phyloP scores from a whole-genome alignment of 495 filamentous ascomycete genomes.

The Penicillium lagena region DNA sequence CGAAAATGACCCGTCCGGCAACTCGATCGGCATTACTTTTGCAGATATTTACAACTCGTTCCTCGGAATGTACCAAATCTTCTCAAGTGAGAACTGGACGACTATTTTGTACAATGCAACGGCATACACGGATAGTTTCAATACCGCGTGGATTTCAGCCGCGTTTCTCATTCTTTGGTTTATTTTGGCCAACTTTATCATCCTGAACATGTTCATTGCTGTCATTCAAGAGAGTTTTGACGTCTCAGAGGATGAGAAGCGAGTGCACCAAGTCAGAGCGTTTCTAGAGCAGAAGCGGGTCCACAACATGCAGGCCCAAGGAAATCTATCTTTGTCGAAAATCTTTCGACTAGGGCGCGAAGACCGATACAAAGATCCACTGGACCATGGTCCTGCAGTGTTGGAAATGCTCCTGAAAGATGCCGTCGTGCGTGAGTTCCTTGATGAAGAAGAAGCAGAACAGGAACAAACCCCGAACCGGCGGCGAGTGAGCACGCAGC shows the following conservation, averaged over 20 bases:
- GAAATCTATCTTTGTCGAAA: slow-evolving; percentile 78
- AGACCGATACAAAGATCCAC: slow-evolving; percentile 63
- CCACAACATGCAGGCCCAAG: slow-evolving; percentile 47
- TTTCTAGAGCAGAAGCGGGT: slow-evolving; percentile 91
- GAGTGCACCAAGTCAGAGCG: slow-evolving; percentile 87
- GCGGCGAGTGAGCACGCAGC: slow-evolving; percentile 17
- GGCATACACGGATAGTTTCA: slow-evolving; percentile 47
- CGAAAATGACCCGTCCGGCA: slow-evolving; percentile 43
- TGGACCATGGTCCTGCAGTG: slow-evolving; percentile 81
- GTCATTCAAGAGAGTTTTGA: slow-evolving; percentile 99
- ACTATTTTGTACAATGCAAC: slow-evolving; percentile 78
- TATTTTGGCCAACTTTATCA: slow-evolving; percentile 89
- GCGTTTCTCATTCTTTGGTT: slow-evolving; percentile 94
- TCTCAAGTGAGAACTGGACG: slow-evolving; percentile 99
- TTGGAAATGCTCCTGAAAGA: slow-evolving; percentile 96
- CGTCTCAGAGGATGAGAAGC: slow-evolving; percentile 98
- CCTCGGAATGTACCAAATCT: slow-evolving; percentile 94
- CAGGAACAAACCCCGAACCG: slow-evolving; percentile 15
- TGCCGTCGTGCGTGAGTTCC: slow-evolving; percentile 87
- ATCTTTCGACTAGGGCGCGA: slow-evolving; percentile 76
- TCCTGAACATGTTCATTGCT: slow-evolving; percentile 99
- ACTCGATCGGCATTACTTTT: slow-evolving; percentile 65
- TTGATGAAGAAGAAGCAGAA: slow-evolving; percentile 61
- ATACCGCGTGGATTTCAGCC: slow-evolving; percentile 89
- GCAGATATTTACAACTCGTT: slow-evolving; percentile 91